These are phyloP conservation scores for Candida sp. DNA, from an alignment of 1,139 yeast species.

Conservation along the genomic window DNA sequence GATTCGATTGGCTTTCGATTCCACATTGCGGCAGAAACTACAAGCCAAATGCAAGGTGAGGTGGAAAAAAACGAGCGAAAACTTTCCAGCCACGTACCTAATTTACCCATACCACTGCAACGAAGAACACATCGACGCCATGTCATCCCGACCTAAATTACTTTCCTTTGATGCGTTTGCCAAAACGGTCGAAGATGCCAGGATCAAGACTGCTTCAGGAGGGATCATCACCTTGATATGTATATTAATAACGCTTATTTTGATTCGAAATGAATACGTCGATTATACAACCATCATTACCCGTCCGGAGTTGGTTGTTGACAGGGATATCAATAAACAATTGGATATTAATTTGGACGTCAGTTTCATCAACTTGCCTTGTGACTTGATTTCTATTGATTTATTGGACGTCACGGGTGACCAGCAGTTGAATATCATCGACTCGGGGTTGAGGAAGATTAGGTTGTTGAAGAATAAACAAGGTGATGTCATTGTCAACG, in stretches of 20 bases:
- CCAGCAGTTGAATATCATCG: conserved; percentile 69
- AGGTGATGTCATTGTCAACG: conserved; percentile 22
- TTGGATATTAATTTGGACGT: conserved; percentile 82
- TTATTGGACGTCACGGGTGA: conserved; percentile 88
- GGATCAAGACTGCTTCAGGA: conserved; percentile 86
- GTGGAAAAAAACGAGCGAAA: background rate
- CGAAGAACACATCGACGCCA: background rate
- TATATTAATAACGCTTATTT: conserved; percentile 58
- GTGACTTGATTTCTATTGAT: conserved; percentile 58
- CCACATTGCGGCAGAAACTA: too few relatives aligned
- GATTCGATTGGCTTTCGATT: too few relatives aligned
- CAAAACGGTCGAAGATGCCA: conserved; percentile 93
- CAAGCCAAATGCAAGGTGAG: too few relatives aligned
- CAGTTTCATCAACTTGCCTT: conserved; percentile 83
- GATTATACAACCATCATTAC: conserved; percentile 71
- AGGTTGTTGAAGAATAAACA: conserved; percentile 52
- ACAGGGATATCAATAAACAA: conserved; percentile 77
- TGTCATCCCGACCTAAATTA: conserved; percentile 45
- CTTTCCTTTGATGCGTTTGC: conserved; percentile 88
- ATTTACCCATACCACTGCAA: background rate
- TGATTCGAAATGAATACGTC: conserved; percentile 75
- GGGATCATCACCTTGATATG: conserved; percentile 86
- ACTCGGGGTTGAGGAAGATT: conserved; percentile 72
- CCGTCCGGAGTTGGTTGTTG: conserved; percentile 87
- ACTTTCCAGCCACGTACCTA: conserved; percentile 9